Base-by-base conservation (phyloP, 163 green algal species). In the Chloroidium sp. region DNA sequence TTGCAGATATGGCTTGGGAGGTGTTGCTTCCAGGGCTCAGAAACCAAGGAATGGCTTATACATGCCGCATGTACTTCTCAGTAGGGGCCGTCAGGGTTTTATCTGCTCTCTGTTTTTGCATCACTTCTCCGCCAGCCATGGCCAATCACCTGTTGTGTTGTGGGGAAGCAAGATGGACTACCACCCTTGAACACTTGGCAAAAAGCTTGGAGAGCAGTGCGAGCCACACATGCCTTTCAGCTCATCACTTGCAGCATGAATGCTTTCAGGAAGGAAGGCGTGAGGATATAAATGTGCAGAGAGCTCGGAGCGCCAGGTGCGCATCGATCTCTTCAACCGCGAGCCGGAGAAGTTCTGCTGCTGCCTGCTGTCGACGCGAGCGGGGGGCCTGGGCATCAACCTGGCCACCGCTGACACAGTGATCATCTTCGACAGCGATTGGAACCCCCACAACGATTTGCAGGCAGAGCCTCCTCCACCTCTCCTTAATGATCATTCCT, bases 381-480 rank as follows among this genome's bases (percentile, higher is more conserved):
- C 96, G 1, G 96, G 96, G 2, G 96, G 95, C 0, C 91, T 99
- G 80, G 94, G 96, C 84, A 98, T 99, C 90, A 99, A 99, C 87
- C 92, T 99, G 61, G 90, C 90, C 59, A 96, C 93, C 1, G 95
- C 96, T 1, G 95, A 99, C 90, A 99, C 96, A 0, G 96, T 99
- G 59, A 91, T 98, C 85, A 95, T 98, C 82, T 98, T 95, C 84
- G 95, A 98, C 88, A 92, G 83, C 0, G 95, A 98, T 87, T 98
- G 93, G 93, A 98, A 98, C 89, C 94, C 95, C 2, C 36, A 36
- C 36, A 36, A 36, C 36, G 36, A 36, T 36, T 36, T 36, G 36
- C 36, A 36, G 36, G 36, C 36, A 36, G 36, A 36, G 36, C 36
- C 36, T 36, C 36, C 36, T 36, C 36, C 36, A 36, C 36, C 36